A percentile compares a stretch with the other conserved stretches of the same genome.
Conservation (phyloP, 768 basidiomycete species). For the Phanerodontia chrysosporium region DNA sequence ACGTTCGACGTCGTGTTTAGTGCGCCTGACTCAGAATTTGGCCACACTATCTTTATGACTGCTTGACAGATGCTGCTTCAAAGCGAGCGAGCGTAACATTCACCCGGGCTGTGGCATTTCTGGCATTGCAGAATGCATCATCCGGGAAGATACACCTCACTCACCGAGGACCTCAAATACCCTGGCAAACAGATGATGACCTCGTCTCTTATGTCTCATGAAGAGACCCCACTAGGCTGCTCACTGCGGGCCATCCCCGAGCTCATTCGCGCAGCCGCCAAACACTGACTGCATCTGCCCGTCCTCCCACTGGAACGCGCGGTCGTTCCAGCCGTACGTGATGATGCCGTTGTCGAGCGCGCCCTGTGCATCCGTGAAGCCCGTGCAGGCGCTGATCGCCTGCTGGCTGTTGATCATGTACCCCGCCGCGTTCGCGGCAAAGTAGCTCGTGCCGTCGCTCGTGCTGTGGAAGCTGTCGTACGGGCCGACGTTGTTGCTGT, state of each 20-base stretch:
- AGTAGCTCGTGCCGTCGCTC: neutral
- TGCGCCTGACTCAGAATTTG: no score
- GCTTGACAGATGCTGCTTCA: no score
- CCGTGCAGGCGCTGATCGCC: neutral
- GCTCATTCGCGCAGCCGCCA: neutral
- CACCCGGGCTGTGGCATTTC: no score
- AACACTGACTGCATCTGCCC: neutral
- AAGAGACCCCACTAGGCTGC: no score
- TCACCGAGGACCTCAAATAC: no score
- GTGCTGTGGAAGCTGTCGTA: neutral
- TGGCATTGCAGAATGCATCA: no score
- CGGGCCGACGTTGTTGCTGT: neutral
- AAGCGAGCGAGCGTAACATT: no score
- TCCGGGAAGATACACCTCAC: no score
- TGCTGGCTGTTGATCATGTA: neutral
- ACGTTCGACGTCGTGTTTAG: no score
- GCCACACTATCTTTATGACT: no score
- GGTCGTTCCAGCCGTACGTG: slow-evolving; percentile 1
- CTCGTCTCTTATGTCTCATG: no score
- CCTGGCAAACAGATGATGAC: no score
- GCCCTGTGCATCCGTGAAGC: neutral
- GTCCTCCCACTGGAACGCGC: neutral
- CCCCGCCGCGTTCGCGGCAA: neutral
- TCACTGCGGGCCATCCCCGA: neutral
- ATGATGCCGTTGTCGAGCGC: neutral